Evolutionary conservation across 768 basidiomycete genomes (phyloP), one percentile per base, ranked within the genome.

Genomic region (Podaxis mareebaensis): DNA sequence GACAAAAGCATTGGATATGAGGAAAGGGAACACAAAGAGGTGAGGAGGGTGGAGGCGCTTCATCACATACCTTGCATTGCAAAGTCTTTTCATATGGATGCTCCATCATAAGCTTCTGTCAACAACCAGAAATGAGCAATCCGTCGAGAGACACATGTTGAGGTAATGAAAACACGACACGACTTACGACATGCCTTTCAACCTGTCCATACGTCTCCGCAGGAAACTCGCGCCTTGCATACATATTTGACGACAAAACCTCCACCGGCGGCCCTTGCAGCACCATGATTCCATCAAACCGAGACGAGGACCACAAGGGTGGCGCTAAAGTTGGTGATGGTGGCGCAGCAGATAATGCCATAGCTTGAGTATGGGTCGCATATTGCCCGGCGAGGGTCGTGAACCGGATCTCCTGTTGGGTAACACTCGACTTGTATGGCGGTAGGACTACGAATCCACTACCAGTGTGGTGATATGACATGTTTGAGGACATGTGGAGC

Each of bases 171-270:
- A 39, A 55, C 33, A 26, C 13, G 10, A 28, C 28, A 28, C 28
- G 54, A 39, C 54, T 55, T 55, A 55, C 54, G 54, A 55, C 54
- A 55, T 55, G 54, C 2, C 11, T 55, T 17, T 55, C 39, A 7
- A 28, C 54, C 33, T 40, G 54, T 10, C n/a, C 38, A 39, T 55
- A 55, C 3, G 38, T 36, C 20, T 55, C 54, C 24, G 54, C 22
- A 24, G 36, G 20, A 38, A 55, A 39, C 20, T 40, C 54, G 38
- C 54, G 54, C 11, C 38, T 11, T 4, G 30, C 12, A 36, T 55
- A 11, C 22, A 13, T 22, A 26, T 49, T 49, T 22, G 33, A 40
- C 20, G 54, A 55, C 20, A 30, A 36, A 38, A 54, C n/a, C 8
- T 38, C 8, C 17, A 54, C 12, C 30, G 13, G 53, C 2, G 53